Evolutionary conservation across 768 basidiomycete species (phyloP).

Genomic region (Chalciporus sphaerocephalus): DNA sequence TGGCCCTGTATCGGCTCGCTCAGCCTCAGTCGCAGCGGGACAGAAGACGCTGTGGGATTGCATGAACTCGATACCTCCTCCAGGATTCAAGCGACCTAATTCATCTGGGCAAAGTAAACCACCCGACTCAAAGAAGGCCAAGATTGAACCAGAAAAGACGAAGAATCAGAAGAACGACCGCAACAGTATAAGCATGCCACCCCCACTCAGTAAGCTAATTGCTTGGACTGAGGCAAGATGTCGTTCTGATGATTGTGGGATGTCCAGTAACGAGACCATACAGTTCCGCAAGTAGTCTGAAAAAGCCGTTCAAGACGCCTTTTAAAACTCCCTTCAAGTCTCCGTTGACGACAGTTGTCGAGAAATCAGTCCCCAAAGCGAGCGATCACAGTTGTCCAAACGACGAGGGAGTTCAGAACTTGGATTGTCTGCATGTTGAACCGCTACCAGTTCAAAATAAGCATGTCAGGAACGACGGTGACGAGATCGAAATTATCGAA

Average conservation of each 20-base stretch:
- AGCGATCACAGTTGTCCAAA: neutral
- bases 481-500: constrained; percentile 13
- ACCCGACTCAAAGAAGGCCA: constrained; percentile 21
- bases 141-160: constrained; percentile 1
- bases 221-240: neutral
- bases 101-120: constrained; percentile 5
- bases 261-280: constrained; percentile 45
- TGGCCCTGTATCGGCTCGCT: neutral
- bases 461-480: neutral
- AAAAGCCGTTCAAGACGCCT: constrained; percentile 53
- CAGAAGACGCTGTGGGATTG: constrained; percentile 24
- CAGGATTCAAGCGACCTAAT: constrained; percentile 27
- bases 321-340: constrained; percentile 38
- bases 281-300: constrained; percentile 37
- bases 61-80: constrained; percentile 10
- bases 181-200: constrained; percentile 14
- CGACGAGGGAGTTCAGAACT: neutral
- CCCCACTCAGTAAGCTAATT: constrained; percentile 18
- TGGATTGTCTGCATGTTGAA: neutral
- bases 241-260: neutral
- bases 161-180: constrained; percentile 2
- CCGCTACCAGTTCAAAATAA: neutral
- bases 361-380: constrained; percentile 6
- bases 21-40: neutral
- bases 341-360: constrained; percentile 42